phyloP scores from a whole-genome alignment of 2,329 filamentous ascomycete species.

The Penicillium sp. region DNA sequence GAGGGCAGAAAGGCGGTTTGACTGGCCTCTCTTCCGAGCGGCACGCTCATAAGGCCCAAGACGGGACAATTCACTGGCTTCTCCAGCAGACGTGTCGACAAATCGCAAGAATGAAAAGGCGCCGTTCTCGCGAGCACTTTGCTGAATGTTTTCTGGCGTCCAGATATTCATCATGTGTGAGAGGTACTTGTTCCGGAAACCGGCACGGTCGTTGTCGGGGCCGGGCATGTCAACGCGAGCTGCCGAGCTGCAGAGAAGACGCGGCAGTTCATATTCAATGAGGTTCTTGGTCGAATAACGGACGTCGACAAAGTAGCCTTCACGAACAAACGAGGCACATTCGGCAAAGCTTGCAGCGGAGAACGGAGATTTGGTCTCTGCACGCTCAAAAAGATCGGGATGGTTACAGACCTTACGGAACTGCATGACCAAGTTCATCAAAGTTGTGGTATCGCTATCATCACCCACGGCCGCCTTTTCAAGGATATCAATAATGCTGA shows the following conservation, averaged over 20 bases:
- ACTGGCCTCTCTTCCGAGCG: conserved; percentile 52
- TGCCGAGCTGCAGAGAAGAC: conserved; percentile 75
- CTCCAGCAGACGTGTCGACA: conserved; percentile 69
- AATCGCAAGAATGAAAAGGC: conserved; percentile 91
- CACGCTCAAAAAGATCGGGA: conserved; percentile 92
- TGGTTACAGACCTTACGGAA: conserved; percentile 99
- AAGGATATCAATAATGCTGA: conserved; percentile 97
- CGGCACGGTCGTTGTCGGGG: conserved; percentile 68
- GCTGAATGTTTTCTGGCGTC: conserved; percentile 72
- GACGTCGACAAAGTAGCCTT: conserved; percentile 75
- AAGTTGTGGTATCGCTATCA: conserved; percentile 87
- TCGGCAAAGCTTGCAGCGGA: conserved; percentile 86
- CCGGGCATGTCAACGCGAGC: conserved; percentile 74
- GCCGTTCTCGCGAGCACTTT: conserved; percentile 59
- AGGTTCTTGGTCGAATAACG: conserved; percentile 83
- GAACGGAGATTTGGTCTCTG: conserved; percentile 84
- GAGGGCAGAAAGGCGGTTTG: conserved; percentile 63
- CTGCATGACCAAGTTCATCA: conserved; percentile 99
- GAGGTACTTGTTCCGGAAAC: conserved; percentile 76
- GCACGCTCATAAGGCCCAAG: conserved; percentile 72
- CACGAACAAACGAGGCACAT: conserved; percentile 89
- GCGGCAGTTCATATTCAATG: conserved; percentile 81
- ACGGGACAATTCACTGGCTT: conserved; percentile 69
- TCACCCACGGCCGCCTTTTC: conserved; percentile 95
- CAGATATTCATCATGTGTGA: conserved; percentile 87